Evolutionary conservation across 176 grass and related monocot genomes (phyloP), one percentile per base, ranked within the genome.

Genomic region (Oropetium thomaeum): DNA sequence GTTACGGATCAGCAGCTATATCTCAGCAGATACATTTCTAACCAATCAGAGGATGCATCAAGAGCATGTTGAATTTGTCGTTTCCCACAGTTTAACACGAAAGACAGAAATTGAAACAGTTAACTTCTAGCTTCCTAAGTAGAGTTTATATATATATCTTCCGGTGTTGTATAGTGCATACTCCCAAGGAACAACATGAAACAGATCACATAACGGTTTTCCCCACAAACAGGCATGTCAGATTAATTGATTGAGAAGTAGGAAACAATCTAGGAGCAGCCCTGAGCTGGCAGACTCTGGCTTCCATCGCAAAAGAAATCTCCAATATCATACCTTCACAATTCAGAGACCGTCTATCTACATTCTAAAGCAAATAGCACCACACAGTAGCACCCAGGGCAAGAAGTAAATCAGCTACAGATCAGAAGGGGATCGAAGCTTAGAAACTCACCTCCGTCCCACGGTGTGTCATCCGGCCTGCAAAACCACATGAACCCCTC

Each of bases 401-500:
- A 48, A 73, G 14, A 33, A 52, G 2, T 39, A 42, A 67, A 55
- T 20, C 62, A 9, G 67, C 26, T 17, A 67, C 39, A 83, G 76
- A 84, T 82, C 44, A 53, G 31, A 57, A 12, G 20, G 7, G 55
- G 6, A 63, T 10, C 13, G 84, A 49, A 74, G 44, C 58, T 44
- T 49, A 30, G 37, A 62, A 19, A 30, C 91, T 85, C 81, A 97
- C 95, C 95, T 85, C 95, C 95, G 22, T 97, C 95, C 95, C 95
- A 97, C 3, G 95, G 88, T 54, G 95, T 97, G 60, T 97, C 95
- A 85, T 97, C 95, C 22, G 95, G 95, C 59, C 93, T 97, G 87
- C 62, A 76, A 90, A 74, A 69, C 15, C 47, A 35, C 14, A 80
- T 13, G 6, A 54, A 47, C 32, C 9, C 13, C 5, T 15, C 75